Conservation (phyloP, 192 early-diverging fungal genomes). For the Jimgerdemannia lactiflua region DNA sequence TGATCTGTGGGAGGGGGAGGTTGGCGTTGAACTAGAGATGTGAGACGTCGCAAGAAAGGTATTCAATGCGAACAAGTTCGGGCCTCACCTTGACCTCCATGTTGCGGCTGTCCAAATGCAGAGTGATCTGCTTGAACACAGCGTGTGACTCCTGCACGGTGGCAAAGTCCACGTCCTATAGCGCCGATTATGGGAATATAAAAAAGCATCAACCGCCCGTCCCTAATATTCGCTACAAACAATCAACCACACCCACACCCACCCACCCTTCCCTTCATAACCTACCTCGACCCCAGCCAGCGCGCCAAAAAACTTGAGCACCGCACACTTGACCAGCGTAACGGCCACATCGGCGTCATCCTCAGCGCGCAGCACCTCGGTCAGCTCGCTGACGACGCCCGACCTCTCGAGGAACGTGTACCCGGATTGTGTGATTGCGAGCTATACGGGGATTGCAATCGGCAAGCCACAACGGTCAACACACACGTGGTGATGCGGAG, state of each 20-base stretch:
- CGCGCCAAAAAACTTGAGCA: slow-evolving; percentile 45
- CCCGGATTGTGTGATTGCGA: slow-evolving; percentile 26
- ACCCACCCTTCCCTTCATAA: not conserved
- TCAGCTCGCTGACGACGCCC: slow-evolving; percentile 29
- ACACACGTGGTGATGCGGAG: too few species aligned
- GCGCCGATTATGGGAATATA: too few species aligned
- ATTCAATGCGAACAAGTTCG: not conserved
- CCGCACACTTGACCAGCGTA: slow-evolving; percentile 29
- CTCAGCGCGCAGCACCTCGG: slow-evolving; percentile 16
- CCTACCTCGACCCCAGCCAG: slow-evolving; percentile 24
- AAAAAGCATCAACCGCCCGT: not conserved
- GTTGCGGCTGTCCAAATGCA: slow-evolving; percentile 16
- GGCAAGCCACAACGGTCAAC: not conserved
- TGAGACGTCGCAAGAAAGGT: not conserved
- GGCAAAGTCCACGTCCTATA: slow-evolving; percentile 16
- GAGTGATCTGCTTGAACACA: slow-evolving; percentile 12
- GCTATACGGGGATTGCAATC: slow-evolving; percentile 7
- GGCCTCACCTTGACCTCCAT: slow-evolving; percentile 20
- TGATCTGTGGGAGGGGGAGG: slow-evolving; percentile 13
- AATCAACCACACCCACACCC: too few species aligned
- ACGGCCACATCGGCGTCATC: slow-evolving; percentile 24
- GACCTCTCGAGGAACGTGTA: slow-evolving; percentile 30
- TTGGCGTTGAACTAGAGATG: not conserved
- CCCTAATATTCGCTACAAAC: too few species aligned
- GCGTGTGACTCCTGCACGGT: slow-evolving; percentile 11